Evolutionary conservation across 345 rosid genomes (phyloP), one percentile per base, ranked within the genome.

Genomic region (Brassica napus): DNA sequence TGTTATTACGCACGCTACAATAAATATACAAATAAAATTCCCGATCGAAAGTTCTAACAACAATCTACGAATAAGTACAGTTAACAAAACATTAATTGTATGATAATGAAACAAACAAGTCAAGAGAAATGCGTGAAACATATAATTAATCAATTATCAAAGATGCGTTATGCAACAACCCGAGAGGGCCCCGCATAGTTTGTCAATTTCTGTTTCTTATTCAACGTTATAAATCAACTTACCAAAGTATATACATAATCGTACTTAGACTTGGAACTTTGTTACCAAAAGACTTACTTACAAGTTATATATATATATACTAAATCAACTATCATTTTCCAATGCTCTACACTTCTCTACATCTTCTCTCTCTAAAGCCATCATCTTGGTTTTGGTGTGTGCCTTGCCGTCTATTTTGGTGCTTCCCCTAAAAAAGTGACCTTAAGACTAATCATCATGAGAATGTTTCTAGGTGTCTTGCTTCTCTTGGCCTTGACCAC

Each of bases 401-500:
- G 54, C 66, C 4, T 71, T 0, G 65, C 42, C 42, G 68, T 30
- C 16, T 68, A 8, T 61, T 47, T 49, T 68, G 63, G 60, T 68
- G 60, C 54, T 75, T 69, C 73, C 8, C 44, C 69, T 69, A 75
- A 6, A 70, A 1, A 75, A 75, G 21, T 34, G 24, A 24, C 37
- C n/a, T 28, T 37, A 55, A 59, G 49, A 80, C 80, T 62, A n/a
- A 73, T 77, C 73, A 72, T 75, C 87, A 94, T 94, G 98, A 87
- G 87, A 79, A 35, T 84, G 81, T 71, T 90, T 63, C 69, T 86
- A 30, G 62, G 57, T 68, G 71, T 90, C 23, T 66, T 87, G 84
- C 85, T 92, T 69, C 77, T 91, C 81, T 76, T 87, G 78, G 86
- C 92, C 85, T 70, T 88, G 32, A 47, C 85, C 14, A 90, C 87